These are phyloP conservation scores for Kazachstania taianensis DNA, from an alignment of 805 yeast species.

Conservation along the genomic window DNA sequence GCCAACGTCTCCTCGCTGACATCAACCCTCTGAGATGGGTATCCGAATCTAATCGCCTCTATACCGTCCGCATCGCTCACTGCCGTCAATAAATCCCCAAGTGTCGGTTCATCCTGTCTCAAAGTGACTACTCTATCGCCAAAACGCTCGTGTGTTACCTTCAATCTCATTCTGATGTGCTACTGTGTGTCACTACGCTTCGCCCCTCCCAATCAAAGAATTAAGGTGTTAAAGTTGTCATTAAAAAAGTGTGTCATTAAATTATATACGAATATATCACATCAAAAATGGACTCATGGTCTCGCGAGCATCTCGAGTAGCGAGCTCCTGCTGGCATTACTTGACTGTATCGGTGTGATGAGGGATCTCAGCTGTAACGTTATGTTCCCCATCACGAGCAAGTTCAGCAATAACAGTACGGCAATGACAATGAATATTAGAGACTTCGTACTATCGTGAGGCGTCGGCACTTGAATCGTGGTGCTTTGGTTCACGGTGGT, in stretches of 20 bases:
- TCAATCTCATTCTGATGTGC: slow-evolving; percentile 34
- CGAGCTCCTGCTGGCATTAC: background rate
- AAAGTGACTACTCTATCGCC: slow-evolving; percentile 29
- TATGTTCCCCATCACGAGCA: background rate
- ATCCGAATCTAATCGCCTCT: slow-evolving; percentile 40
- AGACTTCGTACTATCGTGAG: too few species aligned
- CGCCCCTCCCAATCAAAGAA: too few species aligned
- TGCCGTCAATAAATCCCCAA: slow-evolving; percentile 26
- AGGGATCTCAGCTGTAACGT: background rate
- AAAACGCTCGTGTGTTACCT: slow-evolving; percentile 22
- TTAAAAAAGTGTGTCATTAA: background rate
- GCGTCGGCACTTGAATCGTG: too few species aligned
- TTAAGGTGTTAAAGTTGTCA: background rate
- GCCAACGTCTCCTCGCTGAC: slow-evolving; percentile 14
- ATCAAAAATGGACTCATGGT: background rate
- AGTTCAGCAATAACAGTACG: background rate
- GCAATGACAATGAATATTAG: background rate
- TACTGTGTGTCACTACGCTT: too few species aligned
- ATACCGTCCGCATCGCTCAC: slow-evolving; percentile 9
- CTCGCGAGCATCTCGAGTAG: background rate
- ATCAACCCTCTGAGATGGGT: slow-evolving; percentile 46
- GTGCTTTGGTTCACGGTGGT: too few species aligned
- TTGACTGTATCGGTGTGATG: background rate
- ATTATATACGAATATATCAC: background rate
- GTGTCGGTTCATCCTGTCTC: slow-evolving; percentile 28